These are phyloP conservation scores for Aureobasidium pullulans DNA, from an alignment of 2,329 filamentous ascomycete genomes.

Conservation along the genomic window DNA sequence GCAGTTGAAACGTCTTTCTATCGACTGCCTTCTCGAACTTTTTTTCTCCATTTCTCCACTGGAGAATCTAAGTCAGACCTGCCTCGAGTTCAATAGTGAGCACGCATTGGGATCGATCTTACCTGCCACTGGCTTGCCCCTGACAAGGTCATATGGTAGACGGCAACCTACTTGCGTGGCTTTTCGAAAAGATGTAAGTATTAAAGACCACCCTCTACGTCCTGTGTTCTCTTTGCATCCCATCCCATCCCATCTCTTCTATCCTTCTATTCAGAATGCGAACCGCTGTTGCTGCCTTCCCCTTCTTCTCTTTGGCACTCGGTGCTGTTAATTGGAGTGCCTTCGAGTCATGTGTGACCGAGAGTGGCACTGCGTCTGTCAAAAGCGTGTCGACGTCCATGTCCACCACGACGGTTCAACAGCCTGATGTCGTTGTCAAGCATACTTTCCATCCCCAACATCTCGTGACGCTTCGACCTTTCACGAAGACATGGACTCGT, in stretches of 20 bases:
- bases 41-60: not conserved
- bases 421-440: slow-evolving; percentile 3
- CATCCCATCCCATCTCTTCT: not conserved
- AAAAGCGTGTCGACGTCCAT: slow-evolving; percentile 1
- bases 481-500: slow-evolving; percentile 5
- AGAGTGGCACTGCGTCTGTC: not conserved
- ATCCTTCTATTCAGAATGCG: not conserved
- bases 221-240: not conserved
- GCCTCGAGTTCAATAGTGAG: not conserved
- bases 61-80: not conserved
- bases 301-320: slow-evolving; percentile 7
- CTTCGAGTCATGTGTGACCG: slow-evolving; percentile 6
- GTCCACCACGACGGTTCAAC: not conserved
- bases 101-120: not conserved
- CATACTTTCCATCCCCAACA: slow-evolving; percentile 8
- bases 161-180: not conserved
- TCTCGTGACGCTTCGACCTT: not conserved
- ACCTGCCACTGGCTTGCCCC: not conserved
- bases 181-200: not conserved
- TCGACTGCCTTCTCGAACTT: not conserved
- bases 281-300: not conserved
- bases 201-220: not conserved
- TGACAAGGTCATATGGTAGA: not conserved
- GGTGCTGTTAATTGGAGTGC: slow-evolving; percentile 10
- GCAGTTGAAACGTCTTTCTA: slow-evolving; percentile 10